Conservation (phyloP, 2,329 filamentous ascomycete species). For the Tricladium varicosporioides region DNA sequence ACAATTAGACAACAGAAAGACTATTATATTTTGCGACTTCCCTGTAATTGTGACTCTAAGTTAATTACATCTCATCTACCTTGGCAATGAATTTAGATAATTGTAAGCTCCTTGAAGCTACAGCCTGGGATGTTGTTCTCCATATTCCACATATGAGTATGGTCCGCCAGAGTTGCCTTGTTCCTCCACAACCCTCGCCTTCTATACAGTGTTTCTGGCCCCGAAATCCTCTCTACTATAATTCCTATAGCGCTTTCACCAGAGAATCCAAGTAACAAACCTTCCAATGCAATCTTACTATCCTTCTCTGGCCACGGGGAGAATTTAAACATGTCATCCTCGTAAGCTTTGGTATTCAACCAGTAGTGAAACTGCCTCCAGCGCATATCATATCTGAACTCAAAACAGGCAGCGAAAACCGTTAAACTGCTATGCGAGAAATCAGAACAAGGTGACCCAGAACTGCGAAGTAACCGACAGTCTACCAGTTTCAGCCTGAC, state of each 20-base stretch:
- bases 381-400: background rate
- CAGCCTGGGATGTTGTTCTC: background rate
- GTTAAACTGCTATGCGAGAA: background rate
- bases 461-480: background rate
- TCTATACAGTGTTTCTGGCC: background rate
- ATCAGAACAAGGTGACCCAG: background rate
- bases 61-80: background rate
- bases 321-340: background rate
- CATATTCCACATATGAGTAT: background rate
- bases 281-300: background rate
- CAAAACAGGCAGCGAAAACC: background rate
- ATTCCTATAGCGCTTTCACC: background rate
- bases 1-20: background rate
- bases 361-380: background rate
- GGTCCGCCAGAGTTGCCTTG: background rate
- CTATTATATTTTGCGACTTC: background rate
- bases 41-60: background rate
- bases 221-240: constrained; percentile 1
- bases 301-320: background rate
- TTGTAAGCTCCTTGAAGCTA: background rate
- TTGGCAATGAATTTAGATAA: background rate
- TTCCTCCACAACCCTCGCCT: background rate
- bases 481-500: background rate
- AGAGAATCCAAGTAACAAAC: background rate
- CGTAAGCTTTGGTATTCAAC: background rate